Conservation (phyloP, 129 eudicot genomes). For the Calendula officinalis region DNA sequence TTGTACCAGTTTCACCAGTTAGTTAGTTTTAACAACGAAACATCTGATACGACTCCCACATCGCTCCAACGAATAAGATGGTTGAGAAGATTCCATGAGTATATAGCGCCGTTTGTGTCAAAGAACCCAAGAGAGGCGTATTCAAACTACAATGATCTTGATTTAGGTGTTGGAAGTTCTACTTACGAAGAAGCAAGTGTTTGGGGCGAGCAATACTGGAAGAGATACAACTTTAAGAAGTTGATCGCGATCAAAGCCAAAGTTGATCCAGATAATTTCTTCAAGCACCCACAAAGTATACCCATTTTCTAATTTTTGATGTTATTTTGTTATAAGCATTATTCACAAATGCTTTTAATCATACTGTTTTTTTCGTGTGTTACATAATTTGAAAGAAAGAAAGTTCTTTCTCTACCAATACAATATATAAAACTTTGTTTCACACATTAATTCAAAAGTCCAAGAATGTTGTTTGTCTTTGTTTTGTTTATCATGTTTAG, state of each 20-base stretch:
- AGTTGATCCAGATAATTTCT: conserved; percentile 25
- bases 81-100: neutral
- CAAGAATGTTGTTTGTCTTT: no score
- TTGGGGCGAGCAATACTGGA: neutral
- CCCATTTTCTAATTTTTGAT: neutral
- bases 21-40: neutral
- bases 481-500: no score
- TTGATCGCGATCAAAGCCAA: conserved; percentile 28
- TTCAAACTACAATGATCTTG: neutral
- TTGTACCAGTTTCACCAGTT: conserved; percentile 3
- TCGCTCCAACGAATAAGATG: neutral
- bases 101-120: neutral
- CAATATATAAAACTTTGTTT: no score
- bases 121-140: no score
- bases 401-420: no score
- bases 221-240: conserved; percentile 25
- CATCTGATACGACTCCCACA: neutral
- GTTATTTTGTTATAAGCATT: no score
- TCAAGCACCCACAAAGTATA: neutral
- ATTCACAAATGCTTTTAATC: no score
- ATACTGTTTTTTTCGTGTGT: no score
- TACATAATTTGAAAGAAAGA: no score
- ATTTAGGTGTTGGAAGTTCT: conserved; percentile 17
- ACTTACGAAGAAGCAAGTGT: neutral
- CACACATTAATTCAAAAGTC: no score